phyloP scores from a whole-genome alignment of 805 yeast genomes.

The Lachancea thermotolerans region DNA sequence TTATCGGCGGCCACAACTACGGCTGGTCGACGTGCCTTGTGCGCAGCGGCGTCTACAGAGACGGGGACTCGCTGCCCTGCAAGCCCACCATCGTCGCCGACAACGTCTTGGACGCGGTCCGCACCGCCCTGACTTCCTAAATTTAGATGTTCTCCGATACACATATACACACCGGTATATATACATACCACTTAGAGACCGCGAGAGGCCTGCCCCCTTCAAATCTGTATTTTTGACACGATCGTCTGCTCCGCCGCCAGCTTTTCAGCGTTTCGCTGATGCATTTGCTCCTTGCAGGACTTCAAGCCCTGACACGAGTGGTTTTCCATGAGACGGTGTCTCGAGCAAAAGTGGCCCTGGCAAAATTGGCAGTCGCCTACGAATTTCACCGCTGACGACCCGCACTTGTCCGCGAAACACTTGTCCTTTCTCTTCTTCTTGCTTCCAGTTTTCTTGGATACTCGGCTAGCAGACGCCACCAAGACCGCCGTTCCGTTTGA shows the following conservation, averaged over 20 bases:
- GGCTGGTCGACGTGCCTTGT: conserved; percentile 89
- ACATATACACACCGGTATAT: too few relatives aligned
- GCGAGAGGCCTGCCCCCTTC: conserved; percentile 3
- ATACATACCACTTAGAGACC: too few relatives aligned
- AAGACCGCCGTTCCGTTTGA: background rate
- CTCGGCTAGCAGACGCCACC: conserved; percentile 13
- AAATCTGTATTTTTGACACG: conserved; percentile 44
- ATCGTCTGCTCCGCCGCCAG: conserved; percentile 82
- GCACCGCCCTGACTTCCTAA: background rate
- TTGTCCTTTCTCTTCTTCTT: conserved; percentile 35
- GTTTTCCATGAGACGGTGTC: conserved; percentile 80
- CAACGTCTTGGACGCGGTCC: conserved; percentile 48
- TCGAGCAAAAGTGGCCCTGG: conserved; percentile 77
- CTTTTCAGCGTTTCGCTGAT: conserved; percentile 78
- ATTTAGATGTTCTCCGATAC: too few relatives aligned
- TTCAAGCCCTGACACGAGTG: conserved; percentile 75
- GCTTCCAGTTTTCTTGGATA: conserved; percentile 14
- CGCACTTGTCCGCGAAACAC: conserved; percentile 52
- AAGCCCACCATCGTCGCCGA: conserved; percentile 46
- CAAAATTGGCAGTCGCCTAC: conserved; percentile 84
- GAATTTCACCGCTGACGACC: conserved; percentile 52
- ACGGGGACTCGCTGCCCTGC: conserved; percentile 39
- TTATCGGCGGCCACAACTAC: conserved; percentile 75
- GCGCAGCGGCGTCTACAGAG: conserved; percentile 79
- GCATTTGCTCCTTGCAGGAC: conserved; percentile 73